Base-by-base conservation (phyloP, 2,329 filamentous ascomycete genomes). In the Dactylellina parvicollis region DNA sequence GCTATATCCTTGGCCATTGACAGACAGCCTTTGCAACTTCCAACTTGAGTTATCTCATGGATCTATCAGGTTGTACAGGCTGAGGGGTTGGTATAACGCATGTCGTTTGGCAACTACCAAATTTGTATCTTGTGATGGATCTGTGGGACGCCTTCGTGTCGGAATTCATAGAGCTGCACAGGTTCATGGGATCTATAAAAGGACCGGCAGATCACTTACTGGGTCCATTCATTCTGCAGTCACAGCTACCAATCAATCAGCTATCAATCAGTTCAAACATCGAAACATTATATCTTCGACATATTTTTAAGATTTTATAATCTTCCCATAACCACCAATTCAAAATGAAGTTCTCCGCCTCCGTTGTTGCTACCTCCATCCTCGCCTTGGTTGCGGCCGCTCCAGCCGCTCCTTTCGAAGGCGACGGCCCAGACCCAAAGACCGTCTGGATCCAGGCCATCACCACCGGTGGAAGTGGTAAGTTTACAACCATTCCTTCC, bases 391-490 rank as follows among this genome's bases (percentile, higher is more conserved):
- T 52, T 16, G 73, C 76, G 5, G 64, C 72, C 14, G 73, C 75
- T 10, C 75, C 74, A 18, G n/a, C 70, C 22, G 42, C 38, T n/a
- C 54, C 61, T 10, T 38, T 60, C 32, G 47, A 7, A 36, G 12
- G 24, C 20, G 60, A 54, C 46, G 75, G 54, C 7, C 79, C 79
- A 60, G 76, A 80, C 55, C 78, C 79, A 75, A 77, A 75, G 54
- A 57, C 78, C 50, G 82, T 84, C 44, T 80, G 79, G 54, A 83
- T 84, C 75, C 78, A 80, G 36, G 79, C 79, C 46, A 79, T 85
- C 59, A 81, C 79, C 40, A 83, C 84, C 77, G 83, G 82, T 74
- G 83, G 83, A 56, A 76, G n/a, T 32, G 75, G 75, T 56, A 64
- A 24, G 59, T 22, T 40, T 16, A 20, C 16, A 14, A n/a, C 10